phyloP scores from a whole-genome alignment of 768 basidiomycete genomes.

The Fomitopsis serialis region DNA sequence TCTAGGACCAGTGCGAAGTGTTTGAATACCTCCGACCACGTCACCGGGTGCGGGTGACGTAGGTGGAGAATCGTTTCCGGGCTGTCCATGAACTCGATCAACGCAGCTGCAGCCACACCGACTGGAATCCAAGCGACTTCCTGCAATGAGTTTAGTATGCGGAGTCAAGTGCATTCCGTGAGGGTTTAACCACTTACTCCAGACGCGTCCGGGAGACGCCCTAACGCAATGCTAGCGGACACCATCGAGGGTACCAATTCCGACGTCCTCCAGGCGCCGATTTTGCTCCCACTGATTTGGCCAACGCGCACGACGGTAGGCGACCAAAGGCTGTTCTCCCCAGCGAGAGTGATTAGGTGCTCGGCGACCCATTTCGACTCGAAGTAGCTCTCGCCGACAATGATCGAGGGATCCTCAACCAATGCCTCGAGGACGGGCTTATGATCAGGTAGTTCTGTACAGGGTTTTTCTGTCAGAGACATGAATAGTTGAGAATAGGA shows the following conservation, averaged over 20 bases:
- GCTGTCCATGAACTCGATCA: slow-evolving; percentile 7
- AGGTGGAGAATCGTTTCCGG: slow-evolving; percentile 12
- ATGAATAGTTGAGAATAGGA: background rate
- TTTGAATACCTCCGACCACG: slow-evolving; percentile 16
- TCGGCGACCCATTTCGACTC: slow-evolving; percentile 37
- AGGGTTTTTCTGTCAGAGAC: background rate
- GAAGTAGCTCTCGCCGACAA: slow-evolving; percentile 26
- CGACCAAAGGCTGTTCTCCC: slow-evolving; percentile 20
- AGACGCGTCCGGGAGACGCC: background rate
- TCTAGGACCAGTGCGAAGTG: slow-evolving; percentile 13
- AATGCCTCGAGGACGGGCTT: background rate
- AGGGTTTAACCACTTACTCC: no score
- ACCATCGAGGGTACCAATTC: slow-evolving; percentile 43
- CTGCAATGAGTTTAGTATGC: no score
- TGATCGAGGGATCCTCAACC: background rate
- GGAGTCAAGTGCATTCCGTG: no score
- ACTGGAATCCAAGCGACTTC: slow-evolving; percentile 11
- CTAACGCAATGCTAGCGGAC: slow-evolving; percentile 4
- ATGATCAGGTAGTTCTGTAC: background rate
- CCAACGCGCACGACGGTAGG: slow-evolving; percentile 36
- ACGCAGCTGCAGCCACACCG: slow-evolving; percentile 10
- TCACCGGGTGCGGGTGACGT: slow-evolving; percentile 19
- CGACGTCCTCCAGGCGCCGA: slow-evolving; percentile 36
- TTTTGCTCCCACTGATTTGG: slow-evolving; percentile 36
- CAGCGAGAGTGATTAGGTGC: slow-evolving; percentile 23